A percentile compares a stretch with the other conserved stretches of the same genome.
These are phyloP conservation scores for Malassezia brasiliensis DNA, from an alignment of 1,284 basidiomycete species.

Conservation along the genomic window DNA sequence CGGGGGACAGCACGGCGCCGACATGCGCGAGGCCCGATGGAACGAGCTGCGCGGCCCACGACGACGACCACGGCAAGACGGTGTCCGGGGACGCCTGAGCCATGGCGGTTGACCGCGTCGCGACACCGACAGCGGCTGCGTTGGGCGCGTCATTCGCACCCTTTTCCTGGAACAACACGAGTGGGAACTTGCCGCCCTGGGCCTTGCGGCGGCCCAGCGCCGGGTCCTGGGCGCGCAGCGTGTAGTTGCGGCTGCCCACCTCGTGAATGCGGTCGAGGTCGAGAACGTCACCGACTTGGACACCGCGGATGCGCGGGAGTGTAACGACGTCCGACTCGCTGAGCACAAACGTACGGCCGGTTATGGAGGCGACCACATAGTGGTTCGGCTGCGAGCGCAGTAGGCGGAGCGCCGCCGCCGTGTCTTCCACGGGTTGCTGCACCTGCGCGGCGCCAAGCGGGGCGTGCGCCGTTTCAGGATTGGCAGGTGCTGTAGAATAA, in stretches of 20 bases:
- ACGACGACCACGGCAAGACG: conserved; percentile 21
- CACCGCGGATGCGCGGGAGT: conserved; percentile 65
- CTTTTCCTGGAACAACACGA: conserved; percentile 1
- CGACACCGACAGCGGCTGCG: background rate
- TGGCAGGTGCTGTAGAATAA: too few relatives aligned
- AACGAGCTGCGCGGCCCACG: conserved; percentile 32
- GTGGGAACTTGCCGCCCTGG: conserved; percentile 11
- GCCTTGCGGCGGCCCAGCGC: conserved; percentile 18
- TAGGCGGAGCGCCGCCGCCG: conserved; percentile 46
- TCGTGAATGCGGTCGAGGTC: conserved; percentile 79
- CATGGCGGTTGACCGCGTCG: background rate
- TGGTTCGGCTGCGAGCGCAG: conserved; percentile 62
- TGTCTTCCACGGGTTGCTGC: conserved; percentile 3
- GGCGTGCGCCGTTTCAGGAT: too few relatives aligned
- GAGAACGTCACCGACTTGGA: conserved; percentile 68
- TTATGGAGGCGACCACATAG: conserved; percentile 80
- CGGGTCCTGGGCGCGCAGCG: conserved; percentile 57
- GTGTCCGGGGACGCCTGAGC: background rate
- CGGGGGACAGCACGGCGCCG: conserved; percentile 26
- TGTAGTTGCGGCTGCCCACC: conserved; percentile 86
- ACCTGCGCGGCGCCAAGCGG: background rate
- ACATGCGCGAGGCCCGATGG: conserved; percentile 39
- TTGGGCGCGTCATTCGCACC: background rate
- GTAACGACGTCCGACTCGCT: conserved; percentile 83
- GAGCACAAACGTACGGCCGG: conserved; percentile 76